These are phyloP conservation scores for Sphenostylis stenocarpa DNA, from an alignment of 306 rosid species.

Conservation along the genomic window DNA sequence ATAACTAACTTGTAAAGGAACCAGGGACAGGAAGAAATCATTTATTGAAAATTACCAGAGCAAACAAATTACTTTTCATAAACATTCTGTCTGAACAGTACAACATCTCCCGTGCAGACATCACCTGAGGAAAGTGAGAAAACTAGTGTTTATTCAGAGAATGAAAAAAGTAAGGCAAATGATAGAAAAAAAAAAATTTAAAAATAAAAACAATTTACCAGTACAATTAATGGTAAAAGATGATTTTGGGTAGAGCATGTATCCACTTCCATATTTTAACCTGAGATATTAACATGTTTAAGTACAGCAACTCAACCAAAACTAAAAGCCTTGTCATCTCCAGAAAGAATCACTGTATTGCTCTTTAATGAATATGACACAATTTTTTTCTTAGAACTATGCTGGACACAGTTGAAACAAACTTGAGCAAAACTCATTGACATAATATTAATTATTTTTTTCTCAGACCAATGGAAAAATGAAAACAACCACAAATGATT, in stretches of 20 bases:
- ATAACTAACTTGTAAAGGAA: not conserved
- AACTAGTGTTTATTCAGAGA: constrained; percentile 11
- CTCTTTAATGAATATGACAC: not conserved
- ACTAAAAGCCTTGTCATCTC: constrained; percentile 5
- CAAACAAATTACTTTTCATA: constrained; percentile 55
- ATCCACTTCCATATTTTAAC: constrained; percentile 59
- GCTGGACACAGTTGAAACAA: not conserved
- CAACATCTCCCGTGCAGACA: constrained; percentile 79
- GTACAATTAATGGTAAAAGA: constrained; percentile 70
- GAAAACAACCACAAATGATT: constrained; percentile 15
- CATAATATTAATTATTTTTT: not conserved
- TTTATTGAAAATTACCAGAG: not conserved
- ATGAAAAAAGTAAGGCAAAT: constrained; percentile 13
- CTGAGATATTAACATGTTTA: constrained; percentile 39
- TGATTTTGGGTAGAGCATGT: constrained; percentile 61
- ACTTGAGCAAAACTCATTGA: not conserved
- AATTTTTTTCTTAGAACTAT: not conserved
- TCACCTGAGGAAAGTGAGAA: constrained; percentile 59
- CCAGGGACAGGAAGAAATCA: constrained; percentile 8
- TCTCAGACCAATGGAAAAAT: not conserved
- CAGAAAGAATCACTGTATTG: not conserved
- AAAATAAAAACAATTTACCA: constrained; percentile 41
- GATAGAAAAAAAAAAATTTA: constrained; percentile 1
- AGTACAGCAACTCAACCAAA: not conserved
- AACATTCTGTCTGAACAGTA: constrained; percentile 74